Conservation (phyloP, 495 filamentous ascomycete species). For the Talaromyces thailandensis region DNA sequence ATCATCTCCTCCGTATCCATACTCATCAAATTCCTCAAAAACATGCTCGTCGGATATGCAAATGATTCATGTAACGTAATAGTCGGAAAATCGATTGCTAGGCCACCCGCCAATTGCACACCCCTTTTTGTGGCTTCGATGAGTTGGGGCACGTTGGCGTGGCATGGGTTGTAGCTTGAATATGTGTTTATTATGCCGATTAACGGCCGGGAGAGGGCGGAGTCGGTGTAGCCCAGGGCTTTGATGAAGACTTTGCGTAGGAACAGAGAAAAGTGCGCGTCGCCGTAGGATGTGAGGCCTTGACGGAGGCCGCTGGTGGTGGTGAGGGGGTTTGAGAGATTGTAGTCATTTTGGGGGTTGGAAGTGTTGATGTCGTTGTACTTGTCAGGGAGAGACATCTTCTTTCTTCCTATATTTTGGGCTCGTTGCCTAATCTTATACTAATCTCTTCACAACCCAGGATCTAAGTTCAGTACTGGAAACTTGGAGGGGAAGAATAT, state of each 20-base stretch:
- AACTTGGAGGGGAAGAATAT: too few species aligned
- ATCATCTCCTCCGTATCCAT: conserved; percentile 72
- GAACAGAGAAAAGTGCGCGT: conserved; percentile 61
- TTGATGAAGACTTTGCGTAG: conserved; percentile 66
- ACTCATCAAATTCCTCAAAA: conserved; percentile 57
- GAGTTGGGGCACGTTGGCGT: conserved; percentile 58
- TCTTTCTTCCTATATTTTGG: too few species aligned
- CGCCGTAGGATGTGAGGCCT: conserved; percentile 57
- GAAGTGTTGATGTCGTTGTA: neutral
- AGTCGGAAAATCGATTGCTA: conserved; percentile 59
- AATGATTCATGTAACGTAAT: conserved; percentile 58
- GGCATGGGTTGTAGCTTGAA: conserved; percentile 60
- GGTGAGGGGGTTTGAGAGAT: conserved; percentile 38
- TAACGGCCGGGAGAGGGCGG: conserved; percentile 54
- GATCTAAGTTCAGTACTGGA: too few species aligned
- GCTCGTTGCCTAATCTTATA: too few species aligned
- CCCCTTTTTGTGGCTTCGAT: conserved; percentile 57
- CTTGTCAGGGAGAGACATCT: neutral
- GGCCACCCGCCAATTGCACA: conserved; percentile 49
- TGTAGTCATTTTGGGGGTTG: conserved; percentile 40
- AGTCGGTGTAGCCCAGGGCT: conserved; percentile 57
- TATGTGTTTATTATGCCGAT: conserved; percentile 59
- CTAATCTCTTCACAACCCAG: too few species aligned
- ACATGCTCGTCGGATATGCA: conserved; percentile 60
- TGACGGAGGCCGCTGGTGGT: conserved; percentile 45